Conservation (phyloP, 352 stramenopile species). For the Phytophthora pini region DNA sequence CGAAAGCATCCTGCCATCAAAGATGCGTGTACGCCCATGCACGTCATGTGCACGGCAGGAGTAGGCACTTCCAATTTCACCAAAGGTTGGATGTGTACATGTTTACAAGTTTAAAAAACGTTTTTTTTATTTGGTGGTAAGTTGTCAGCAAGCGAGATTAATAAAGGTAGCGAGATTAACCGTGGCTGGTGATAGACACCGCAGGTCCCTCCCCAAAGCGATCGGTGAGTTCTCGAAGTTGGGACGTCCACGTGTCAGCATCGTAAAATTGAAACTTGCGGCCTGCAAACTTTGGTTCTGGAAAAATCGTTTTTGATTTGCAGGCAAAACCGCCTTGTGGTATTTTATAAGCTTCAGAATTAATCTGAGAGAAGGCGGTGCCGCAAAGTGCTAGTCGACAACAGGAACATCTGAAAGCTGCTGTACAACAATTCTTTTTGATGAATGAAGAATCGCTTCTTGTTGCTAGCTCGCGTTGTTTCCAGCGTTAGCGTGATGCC, state of each 20-base stretch:
- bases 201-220: too few species aligned
- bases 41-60: neutral
- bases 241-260: neutral
- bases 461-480: neutral
- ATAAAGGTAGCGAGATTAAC: neutral
- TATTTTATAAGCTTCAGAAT: slow-evolving; percentile 2
- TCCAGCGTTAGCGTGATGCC: neutral
- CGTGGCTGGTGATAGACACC: too few species aligned
- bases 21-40: slow-evolving; percentile 11
- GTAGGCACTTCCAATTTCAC: too few species aligned
- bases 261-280: neutral
- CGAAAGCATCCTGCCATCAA: slow-evolving; percentile 17
- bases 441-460: neutral
- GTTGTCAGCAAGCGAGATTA: neutral
- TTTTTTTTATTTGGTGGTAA: neutral
- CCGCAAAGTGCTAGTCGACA: neutral
- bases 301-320: slow-evolving; percentile 21
- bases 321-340: neutral
- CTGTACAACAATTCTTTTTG: neutral
- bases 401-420: neutral
- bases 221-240: neutral
- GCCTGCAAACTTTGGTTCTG: neutral
- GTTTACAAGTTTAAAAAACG: neutral
- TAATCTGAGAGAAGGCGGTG: slow-evolving; percentile 5
- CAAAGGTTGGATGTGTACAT: too few species aligned